Percentiles rank a stretch among this genome's conserved stretches.
Conservation (phyloP, 495 filamentous ascomycete genomes). For the Neurospora sp. region DNA sequence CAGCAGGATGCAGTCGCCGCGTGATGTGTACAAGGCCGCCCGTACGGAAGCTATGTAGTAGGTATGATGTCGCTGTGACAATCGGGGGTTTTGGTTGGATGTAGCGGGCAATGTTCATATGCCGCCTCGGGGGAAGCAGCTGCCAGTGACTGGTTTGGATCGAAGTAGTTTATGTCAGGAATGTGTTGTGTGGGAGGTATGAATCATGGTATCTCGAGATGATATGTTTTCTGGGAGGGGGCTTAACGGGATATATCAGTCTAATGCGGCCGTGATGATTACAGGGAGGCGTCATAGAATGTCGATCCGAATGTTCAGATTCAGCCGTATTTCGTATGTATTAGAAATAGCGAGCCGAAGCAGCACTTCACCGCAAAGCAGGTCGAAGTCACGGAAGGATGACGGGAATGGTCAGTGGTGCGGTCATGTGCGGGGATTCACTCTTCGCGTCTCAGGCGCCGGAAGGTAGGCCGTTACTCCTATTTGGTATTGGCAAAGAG, state of each 20-base stretch:
- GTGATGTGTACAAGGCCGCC: not conserved
- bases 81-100: not conserved
- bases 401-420: not conserved
- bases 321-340: not conserved
- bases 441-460: not conserved
- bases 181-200: not conserved
- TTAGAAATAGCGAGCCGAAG: not conserved
- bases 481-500: not conserved
- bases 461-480: not conserved
- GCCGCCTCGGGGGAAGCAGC: not conserved
- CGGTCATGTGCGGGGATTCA: not conserved
- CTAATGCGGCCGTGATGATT: not conserved
- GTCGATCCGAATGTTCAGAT: not conserved
- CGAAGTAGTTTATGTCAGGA: not conserved
- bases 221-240: not conserved
- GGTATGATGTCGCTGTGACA: not conserved
- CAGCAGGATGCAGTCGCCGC: not conserved
- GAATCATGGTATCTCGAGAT: not conserved
- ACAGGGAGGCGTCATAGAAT: not conserved
- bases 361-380: not conserved
- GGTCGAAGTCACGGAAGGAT: not conserved
- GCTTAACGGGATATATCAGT: not conserved
- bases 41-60: not conserved
- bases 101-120: not conserved
- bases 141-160: not conserved